Evolutionary conservation across 371 early-diverging fungal species (phyloP), one percentile per base, ranked within the genome.

Genomic region (Mortierella sp.): DNA sequence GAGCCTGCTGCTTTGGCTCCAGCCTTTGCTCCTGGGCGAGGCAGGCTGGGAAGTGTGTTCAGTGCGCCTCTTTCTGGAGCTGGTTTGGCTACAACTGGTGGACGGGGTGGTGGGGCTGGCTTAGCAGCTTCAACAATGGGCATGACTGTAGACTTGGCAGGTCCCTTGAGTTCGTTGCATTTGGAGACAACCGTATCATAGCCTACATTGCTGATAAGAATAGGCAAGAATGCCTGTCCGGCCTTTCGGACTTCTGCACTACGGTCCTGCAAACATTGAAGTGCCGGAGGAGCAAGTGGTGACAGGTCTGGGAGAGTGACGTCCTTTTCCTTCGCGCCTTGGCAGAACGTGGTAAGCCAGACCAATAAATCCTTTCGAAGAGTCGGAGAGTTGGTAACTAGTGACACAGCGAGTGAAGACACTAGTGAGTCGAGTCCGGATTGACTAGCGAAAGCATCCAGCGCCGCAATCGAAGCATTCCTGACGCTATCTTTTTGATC

Each of bases 401-500:
- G 77, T 9, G 90, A 87, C 1, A 85, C 82, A 0, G 92, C 91
- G 55, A 92, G 75, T 4, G 90, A 81, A 1, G 88, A 71, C 14
- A 94, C 69, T 71, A 98, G 79, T 12, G 85, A 74, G 28, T 94
- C 95, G 46, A 97, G 67, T 12, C 89, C 89, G 29, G 86, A 85
- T 25, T 91, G 90, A 5, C 82, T 85, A 9, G 87, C 85, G 66
- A 95, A 87, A 4, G 89, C 86, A 5, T 92, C 92, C 48, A 98
- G 70, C 0, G 94, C 86, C 12, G 87, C 82, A 4, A 95, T 74
- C 29, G 95, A 96, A 2, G 94, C 92, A 1, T 85, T 82, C 19
- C 99, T 88, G 23, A 97, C 90, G 58, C 93, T 94, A 1, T 91
- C 87, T 72, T 98, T 98, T 66, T 96, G 93, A 82, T 98, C 98